These are phyloP conservation scores for Biscogniauxia mediterranea DNA, from an alignment of 2,329 filamentous ascomycete species.

Conservation along the genomic window DNA sequence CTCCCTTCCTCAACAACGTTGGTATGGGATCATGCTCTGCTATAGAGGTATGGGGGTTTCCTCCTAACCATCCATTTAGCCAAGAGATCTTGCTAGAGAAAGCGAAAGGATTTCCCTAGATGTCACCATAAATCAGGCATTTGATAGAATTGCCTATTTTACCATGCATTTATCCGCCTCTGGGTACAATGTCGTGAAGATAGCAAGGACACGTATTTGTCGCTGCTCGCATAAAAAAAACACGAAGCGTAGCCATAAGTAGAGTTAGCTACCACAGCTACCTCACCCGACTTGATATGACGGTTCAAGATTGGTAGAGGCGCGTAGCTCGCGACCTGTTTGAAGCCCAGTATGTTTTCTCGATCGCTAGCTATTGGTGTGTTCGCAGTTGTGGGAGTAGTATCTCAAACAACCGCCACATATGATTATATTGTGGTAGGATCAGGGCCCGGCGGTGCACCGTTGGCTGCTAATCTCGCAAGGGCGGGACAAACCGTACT, in stretches of 20 bases:
- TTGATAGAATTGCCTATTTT: slow-evolving; percentile 7
- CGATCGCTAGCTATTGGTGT: slow-evolving; percentile 18
- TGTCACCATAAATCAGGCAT: not conserved
- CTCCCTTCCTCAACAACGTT: not conserved
- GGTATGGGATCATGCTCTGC: slow-evolving; percentile 3
- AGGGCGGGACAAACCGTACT: slow-evolving; percentile 52
- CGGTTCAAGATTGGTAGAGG: not conserved
- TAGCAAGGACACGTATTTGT: not conserved
- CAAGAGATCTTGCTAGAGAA: slow-evolving; percentile 14
- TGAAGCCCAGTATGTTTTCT: slow-evolving; percentile 17
- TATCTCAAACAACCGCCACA: slow-evolving; percentile 14
- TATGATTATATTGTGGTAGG: slow-evolving; percentile 49
- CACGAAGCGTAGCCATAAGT: not conserved
- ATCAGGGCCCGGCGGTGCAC: slow-evolving; percentile 53
- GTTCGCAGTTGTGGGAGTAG: slow-evolving; percentile 13
- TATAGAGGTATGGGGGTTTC: slow-evolving; percentile 7
- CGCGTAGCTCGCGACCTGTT: not conserved
- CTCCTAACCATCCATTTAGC: slow-evolving; percentile 26
- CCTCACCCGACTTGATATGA: not conserved
- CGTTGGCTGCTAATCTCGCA: slow-evolving; percentile 52
- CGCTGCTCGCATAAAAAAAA: not conserved
- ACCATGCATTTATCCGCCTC: slow-evolving; percentile 18
- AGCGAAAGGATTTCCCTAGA: slow-evolving; percentile 4
- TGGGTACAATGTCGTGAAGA: slow-evolving; percentile 2
- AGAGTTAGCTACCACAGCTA: not conserved